A percentile compares a stretch with the other conserved stretches of the same genome.
Evolutionary conservation across 2,329 filamentous ascomycete species (phyloP).

Genomic region (Sporothrix brasiliensis): DNA sequence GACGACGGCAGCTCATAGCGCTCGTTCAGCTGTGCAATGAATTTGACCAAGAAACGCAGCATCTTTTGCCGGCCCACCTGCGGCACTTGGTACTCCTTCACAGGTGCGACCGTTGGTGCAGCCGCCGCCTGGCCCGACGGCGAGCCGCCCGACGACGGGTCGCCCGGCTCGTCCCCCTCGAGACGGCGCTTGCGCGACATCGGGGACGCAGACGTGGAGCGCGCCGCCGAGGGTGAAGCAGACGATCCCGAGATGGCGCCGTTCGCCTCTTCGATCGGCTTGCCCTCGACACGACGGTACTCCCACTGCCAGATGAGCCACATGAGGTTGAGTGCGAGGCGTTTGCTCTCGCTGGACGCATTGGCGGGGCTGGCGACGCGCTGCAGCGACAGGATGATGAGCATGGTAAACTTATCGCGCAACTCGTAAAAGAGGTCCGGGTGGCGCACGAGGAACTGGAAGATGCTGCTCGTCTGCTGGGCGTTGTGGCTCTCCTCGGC

Average conservation of each 20-base stretch:
- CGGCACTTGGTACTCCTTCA: slow-evolving; percentile 71
- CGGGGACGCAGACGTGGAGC: slow-evolving; percentile 67
- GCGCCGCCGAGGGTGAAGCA: slow-evolving; percentile 37
- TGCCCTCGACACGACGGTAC: slow-evolving; percentile 72
- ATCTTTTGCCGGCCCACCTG: slow-evolving; percentile 72
- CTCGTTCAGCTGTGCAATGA: slow-evolving; percentile 88
- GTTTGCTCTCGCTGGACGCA: slow-evolving; percentile 88
- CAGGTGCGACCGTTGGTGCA: slow-evolving; percentile 42
- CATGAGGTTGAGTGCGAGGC: slow-evolving; percentile 87
- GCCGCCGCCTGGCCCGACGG: slow-evolving; percentile 43
- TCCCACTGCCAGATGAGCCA: slow-evolving; percentile 93
- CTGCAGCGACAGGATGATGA: slow-evolving; percentile 84
- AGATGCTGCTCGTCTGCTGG: slow-evolving; percentile 95
- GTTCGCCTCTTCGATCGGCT: slow-evolving; percentile 40
- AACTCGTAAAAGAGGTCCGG: slow-evolving; percentile 94
- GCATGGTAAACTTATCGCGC: slow-evolving; percentile 82
- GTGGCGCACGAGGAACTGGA: slow-evolving; percentile 92
- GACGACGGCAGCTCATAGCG: slow-evolving; percentile 76
- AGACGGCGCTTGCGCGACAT: slow-evolving; percentile 73
- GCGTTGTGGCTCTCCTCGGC: slow-evolving; percentile 93
- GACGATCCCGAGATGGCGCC: neutral
- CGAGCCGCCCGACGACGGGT: slow-evolving; percentile 33
- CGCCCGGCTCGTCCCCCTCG: slow-evolving; percentile 53
- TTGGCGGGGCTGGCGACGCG: slow-evolving; percentile 85
- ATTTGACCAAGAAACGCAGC: slow-evolving; percentile 92